Base-by-base conservation (phyloP, 495 filamentous ascomycete species). In the Pyrenula aspistea region DNA sequence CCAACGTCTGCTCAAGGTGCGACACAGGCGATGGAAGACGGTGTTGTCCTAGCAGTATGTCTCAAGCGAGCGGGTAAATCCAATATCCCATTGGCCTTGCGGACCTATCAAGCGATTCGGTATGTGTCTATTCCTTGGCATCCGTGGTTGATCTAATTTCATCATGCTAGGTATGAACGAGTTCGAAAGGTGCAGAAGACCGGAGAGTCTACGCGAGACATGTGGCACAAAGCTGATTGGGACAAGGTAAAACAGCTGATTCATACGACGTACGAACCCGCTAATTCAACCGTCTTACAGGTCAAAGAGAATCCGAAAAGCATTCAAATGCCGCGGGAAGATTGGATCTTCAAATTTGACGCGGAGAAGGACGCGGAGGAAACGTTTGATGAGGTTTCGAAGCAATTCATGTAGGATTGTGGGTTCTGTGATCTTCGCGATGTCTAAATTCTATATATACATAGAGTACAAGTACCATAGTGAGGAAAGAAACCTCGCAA, bases 11-110 rank as follows among this genome's bases (percentile, higher is more conserved):
- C 81, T n/a, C 82, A 88, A 58, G 87, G 87, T 0, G 86, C 83
- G 0, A 85, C 79, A 24, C 82, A 87, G 61, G 83, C 85, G 0
- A 82, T 89, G 59, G 87, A 91, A 61, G 87, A 89, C 64, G 87
- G 80, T 1, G 78, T 81, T 1, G 81, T 80, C 1, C 64, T 89
- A 3, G 85, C 85, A 3, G 75, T 82, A 4, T 84, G 80, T 54
- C 69, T 90, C 55, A 70, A 74, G 59, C 61, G 65, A 20, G 81
- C 71, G 4, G 82, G 81, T 0, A 81, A 81, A 59, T 68, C 59
- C 0, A 73, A 78, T 54, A 63, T 83, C 2, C 68, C 66, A 0
- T 63, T 58, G 2, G 76, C 76, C 0, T 70, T 79, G 15, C 64
- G 68, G 36, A 70, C 73, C 2, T 75, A 80, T 56, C 73, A 80